Evolutionary conservation across 257 asterid species (phyloP).

Genomic region (Gynochthodes officinalis): DNA sequence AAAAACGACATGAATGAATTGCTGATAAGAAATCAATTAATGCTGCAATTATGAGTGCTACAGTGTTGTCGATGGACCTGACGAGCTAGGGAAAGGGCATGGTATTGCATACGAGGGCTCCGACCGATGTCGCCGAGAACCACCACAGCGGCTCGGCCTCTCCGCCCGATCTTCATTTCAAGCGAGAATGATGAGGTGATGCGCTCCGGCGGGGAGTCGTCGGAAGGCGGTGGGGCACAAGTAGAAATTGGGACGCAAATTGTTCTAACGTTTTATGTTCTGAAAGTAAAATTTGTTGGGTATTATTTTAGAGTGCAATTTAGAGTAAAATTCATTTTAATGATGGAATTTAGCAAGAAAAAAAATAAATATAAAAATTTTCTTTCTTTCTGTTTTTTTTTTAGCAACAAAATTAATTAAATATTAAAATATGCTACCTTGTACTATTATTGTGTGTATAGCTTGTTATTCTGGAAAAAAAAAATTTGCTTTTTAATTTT

Average conservation of each 20-base stretch:
- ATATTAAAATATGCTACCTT: too few species aligned
- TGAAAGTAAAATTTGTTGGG: neutral
- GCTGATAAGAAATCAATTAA: neutral
- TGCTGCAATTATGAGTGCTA: neutral
- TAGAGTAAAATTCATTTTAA: neutral
- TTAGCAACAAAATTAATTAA: too few species aligned
- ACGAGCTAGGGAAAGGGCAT: constrained; percentile 88
- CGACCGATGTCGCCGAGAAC: constrained; percentile 98
- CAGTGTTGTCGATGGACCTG: constrained; percentile 43
- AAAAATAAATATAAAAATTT: too few species aligned
- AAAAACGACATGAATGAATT: neutral
- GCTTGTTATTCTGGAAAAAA: too few species aligned
- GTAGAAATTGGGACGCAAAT: neutral
- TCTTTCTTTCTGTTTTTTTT: too few species aligned
- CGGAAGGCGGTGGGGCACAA: neutral
- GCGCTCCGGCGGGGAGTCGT: neutral
- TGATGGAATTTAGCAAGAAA: neutral
- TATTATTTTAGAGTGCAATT: neutral
- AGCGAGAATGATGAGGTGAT: neutral
- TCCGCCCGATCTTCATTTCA: constrained; percentile 35
- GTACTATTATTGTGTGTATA: too few species aligned
- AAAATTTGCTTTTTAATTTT: too few species aligned
- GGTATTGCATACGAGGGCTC: constrained; percentile 97
- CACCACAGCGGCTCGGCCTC: constrained; percentile 85
- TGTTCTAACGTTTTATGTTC: too few species aligned